These are phyloP conservation scores for Pichia nanzhaoensis DNA, from an alignment of 805 yeast species.

Conservation along the genomic window DNA sequence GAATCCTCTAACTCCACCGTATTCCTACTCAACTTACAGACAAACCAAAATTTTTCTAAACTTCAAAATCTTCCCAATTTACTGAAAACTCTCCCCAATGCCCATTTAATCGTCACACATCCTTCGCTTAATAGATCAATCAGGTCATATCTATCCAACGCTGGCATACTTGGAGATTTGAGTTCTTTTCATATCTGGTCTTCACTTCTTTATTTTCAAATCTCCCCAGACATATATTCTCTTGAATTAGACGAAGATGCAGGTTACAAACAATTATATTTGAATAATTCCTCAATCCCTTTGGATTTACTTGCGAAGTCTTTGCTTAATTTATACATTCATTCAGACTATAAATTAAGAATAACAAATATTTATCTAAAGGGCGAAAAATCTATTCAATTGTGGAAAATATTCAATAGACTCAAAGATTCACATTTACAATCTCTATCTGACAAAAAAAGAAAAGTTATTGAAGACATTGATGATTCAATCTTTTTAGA, in stretches of 20 bases:
- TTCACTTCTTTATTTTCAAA: slow-evolving; percentile 30
- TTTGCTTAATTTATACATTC: slow-evolving; percentile 38
- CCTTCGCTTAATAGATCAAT: slow-evolving; percentile 11
- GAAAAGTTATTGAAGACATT: slow-evolving; percentile 27
- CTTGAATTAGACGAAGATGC: slow-evolving; percentile 32
- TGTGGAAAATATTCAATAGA: slow-evolving; percentile 38
- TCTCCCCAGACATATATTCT: slow-evolving; percentile 34
- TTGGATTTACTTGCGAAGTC: slow-evolving; percentile 43
- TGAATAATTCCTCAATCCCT: slow-evolving; percentile 33
- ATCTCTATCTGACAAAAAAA: slow-evolving; percentile 30
- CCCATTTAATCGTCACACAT: slow-evolving; percentile 7
- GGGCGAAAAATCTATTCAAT: slow-evolving; percentile 49
- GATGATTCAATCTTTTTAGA: slow-evolving; percentile 31
- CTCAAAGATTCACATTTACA: slow-evolving; percentile 25
- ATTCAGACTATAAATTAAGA: slow-evolving; percentile 37
- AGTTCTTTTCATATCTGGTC: slow-evolving; percentile 9
- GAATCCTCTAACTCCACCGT: slow-evolving; percentile 15
- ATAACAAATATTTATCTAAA: slow-evolving; percentile 52
- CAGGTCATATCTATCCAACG: slow-evolving; percentile 18
- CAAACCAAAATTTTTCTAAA: slow-evolving; percentile 1
- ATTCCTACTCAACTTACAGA: slow-evolving; percentile 4
- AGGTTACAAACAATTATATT: slow-evolving; percentile 3
- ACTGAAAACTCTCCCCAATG: neutral
- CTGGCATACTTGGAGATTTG: slow-evolving; percentile 25
- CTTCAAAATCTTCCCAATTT: neutral